Conservation (phyloP, 257 asterid genomes). For the Rehmannia glutinosa region DNA sequence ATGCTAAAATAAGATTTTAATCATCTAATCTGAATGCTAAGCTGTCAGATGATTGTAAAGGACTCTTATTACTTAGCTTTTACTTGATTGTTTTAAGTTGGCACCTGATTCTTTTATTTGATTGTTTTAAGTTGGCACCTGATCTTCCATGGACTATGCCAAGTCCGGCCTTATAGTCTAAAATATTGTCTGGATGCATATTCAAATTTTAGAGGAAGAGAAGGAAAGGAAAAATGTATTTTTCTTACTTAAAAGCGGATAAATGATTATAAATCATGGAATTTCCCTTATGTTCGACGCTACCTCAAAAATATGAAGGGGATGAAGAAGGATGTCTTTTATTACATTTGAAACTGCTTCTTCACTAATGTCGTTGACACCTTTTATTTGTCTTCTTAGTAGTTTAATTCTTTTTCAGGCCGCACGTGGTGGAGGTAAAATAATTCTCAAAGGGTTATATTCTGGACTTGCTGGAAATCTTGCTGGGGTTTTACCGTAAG, state of each 20-base stretch:
- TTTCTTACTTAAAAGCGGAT: neutral
- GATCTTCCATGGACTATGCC: neutral
- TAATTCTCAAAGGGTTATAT: conserved; percentile 82
- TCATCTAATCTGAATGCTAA: neutral
- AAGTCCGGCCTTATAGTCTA: neutral
- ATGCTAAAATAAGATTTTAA: neutral
- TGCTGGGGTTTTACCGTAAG: conserved; percentile 98
- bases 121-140: neutral
- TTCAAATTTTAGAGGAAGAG: neutral
- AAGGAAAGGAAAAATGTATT: neutral
- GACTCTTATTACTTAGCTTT: conserved; percentile 1
- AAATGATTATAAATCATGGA: neutral
- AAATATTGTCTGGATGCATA: neutral
- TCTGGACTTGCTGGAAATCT: conserved; percentile 94
- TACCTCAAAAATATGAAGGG: conserved; percentile 10
- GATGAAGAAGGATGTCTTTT: neutral
- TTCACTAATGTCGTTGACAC: neutral
- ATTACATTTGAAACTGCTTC: conserved; percentile 5
- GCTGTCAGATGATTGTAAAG: neutral
- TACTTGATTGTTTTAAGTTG: conserved; percentile 1
- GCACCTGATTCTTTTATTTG: too few relatives aligned
- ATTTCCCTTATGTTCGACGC: neutral
- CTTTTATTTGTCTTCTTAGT: conserved; percentile 11
- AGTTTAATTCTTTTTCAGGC: conserved; percentile 48
- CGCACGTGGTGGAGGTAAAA: conserved; percentile 88